These are phyloP conservation scores for Pezicula rhizophila DNA, from an alignment of 2,329 filamentous ascomycete genomes.

Conservation along the genomic window DNA sequence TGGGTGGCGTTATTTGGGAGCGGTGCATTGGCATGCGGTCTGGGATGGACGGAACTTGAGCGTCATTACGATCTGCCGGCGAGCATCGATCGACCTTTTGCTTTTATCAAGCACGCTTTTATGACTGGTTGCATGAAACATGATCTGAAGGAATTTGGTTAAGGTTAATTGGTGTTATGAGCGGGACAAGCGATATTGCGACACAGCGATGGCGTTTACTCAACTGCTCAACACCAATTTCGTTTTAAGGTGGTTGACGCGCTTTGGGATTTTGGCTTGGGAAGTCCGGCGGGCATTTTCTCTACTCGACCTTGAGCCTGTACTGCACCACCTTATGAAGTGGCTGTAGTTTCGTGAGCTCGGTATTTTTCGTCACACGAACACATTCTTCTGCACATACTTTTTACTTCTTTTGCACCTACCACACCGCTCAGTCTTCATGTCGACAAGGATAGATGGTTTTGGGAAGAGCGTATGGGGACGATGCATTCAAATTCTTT, in stretches of 20 bases:
- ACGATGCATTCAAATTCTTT: not conserved
- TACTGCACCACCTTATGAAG: not conserved
- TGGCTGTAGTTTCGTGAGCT: not conserved
- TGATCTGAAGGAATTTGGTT: conserved; percentile 14
- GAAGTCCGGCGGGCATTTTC: not conserved
- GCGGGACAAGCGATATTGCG: not conserved
- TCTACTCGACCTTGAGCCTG: not conserved
- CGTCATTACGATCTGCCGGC: conserved; percentile 25
- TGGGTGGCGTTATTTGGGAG: conserved; percentile 19
- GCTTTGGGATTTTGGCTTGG: not conserved
- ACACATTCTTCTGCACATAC: not conserved
- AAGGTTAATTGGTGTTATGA: not conserved
- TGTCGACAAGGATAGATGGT: not conserved
- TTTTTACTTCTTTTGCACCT: not conserved
- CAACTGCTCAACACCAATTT: not conserved
- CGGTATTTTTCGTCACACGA: not conserved
- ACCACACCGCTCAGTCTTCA: not conserved
- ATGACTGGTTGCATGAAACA: conserved; percentile 17
- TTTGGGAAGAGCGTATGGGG: not conserved
- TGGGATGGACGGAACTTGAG: conserved; percentile 13
- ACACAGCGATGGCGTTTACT: not conserved
- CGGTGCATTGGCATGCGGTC: conserved; percentile 14
- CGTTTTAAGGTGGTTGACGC: not conserved
- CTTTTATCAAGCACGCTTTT: conserved; percentile 17
- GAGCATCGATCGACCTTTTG: conserved; percentile 25